Base-by-base conservation (phyloP, 2,329 filamentous ascomycete genomes). In the Clarireedia sp. region DNA sequence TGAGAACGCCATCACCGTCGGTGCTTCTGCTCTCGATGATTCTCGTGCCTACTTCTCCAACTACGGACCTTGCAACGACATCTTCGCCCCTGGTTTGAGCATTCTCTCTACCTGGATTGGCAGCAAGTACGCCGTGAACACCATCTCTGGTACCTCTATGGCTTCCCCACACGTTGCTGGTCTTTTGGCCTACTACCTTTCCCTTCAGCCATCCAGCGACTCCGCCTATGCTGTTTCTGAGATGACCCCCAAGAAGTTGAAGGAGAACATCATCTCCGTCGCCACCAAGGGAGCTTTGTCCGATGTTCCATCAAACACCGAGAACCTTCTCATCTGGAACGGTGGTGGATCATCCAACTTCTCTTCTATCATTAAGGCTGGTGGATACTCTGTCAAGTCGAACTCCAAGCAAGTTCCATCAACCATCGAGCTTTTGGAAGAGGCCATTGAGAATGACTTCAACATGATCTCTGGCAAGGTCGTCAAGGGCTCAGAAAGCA, bases 41-140 rank as follows among this genome's bases (percentile, higher is more conserved):
- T 89, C 90, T 80, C 92, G 94, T 75, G 94, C 94, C 63, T 99
- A 97, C 83, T 99, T 99, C 85, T 99, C 95, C 83, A 99, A 99
- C 88, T 97, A 86, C 74, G 94, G 94, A 74, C 94, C 92, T 81
- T 99, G 94, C 83, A 96, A 92, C 72, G 94, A 99, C 75, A 96
- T 99, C 80, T 99, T 99, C 69, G 94, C 91, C 61, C 94, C 94
- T 59, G 94, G 94, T 70, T 81, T 96, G 68, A 96, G 90, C 85
- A 96, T 99, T 68, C 83, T 89, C 67, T 99, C 94, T 63, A 97
- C 94, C 72, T 99, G 94, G 94, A 96, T 95, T 68, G 94, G 95
- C 71, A 92, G 87, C 83, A 88, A 94, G 75, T 86, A 92, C 69
- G 92, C 94, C 69, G 83, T 90, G 78, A 99, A 99, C 85, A 96